These are phyloP conservation scores for Stagonosporopsis tanaceti DNA, from an alignment of 2,329 filamentous ascomycete genomes.

Conservation along the genomic window DNA sequence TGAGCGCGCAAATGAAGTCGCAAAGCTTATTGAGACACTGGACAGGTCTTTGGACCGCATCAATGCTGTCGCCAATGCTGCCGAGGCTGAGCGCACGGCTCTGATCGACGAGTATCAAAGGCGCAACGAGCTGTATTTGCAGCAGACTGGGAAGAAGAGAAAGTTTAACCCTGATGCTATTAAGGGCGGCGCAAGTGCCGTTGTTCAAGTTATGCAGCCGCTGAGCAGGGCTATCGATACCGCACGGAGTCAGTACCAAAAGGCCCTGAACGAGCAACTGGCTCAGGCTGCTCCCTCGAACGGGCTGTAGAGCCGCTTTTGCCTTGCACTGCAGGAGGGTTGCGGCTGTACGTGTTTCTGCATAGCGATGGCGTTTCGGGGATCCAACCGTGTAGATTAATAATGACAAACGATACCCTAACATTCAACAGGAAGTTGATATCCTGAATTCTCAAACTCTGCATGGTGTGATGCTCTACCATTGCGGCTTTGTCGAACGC, in stretches of 20 bases:
- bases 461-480: not conserved
- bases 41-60: slow-evolving; percentile 80
- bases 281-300: slow-evolving; percentile 22
- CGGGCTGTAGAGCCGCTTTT: not conserved
- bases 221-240: slow-evolving; percentile 74
- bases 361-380: slow-evolving; percentile 45
- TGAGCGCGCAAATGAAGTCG: slow-evolving; percentile 79
- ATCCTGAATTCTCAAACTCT: not conserved
- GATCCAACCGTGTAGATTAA: slow-evolving; percentile 1
- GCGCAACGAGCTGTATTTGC: slow-evolving; percentile 74
- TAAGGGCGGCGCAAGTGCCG: slow-evolving; percentile 77
- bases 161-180: slow-evolving; percentile 73
- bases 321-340: not conserved
- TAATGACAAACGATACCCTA: not conserved
- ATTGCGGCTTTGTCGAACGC: not conserved
- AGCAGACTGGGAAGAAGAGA: slow-evolving; percentile 76
- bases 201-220: slow-evolving; percentile 78
- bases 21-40: slow-evolving; percentile 82
- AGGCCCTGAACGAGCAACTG: slow-evolving; percentile 69
- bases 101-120: slow-evolving; percentile 72
- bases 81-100: slow-evolving; percentile 76
- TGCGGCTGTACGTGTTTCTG: slow-evolving; percentile 20
- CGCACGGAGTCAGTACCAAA: slow-evolving; percentile 75
- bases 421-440: not conserved
- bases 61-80: slow-evolving; percentile 78